Base-by-base conservation (phyloP, 1,139 yeast genomes). In the Lodderomyces theae region DNA sequence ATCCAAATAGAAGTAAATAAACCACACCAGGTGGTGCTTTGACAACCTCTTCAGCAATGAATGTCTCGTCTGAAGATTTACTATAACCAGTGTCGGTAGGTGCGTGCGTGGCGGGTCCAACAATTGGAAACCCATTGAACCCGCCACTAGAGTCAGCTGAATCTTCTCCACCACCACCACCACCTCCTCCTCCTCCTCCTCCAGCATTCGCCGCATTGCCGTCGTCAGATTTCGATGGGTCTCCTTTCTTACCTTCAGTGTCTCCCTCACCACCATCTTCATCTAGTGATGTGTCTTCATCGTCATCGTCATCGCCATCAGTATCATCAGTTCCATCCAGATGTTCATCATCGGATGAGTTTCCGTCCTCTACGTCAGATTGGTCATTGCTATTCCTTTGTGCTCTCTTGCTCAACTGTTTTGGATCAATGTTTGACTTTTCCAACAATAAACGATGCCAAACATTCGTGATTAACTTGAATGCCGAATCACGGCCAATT, bases 11-110 rank as follows among this genome's bases (percentile, higher is more conserved):
- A 19, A 90, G 51, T 34, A 69, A 68, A 52, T 69, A 89, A 0
- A 88, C 78, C 0, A 82, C 86, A 2, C 97, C 97, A 18, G 89
- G 54, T 0, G 98, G 97, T 0, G 90, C 96, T 38, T 69, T 62
- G 34, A 86, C 59, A 0, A 66, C 64, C 29, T 82, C 88, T 24
- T 83, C 85, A 8, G 73, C 60, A 36, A 90, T 72, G 36, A 80
- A 70, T 2, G 79, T 78, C 45, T 90, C 96, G 17, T 72, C 74
- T 2, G 79, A 58, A 25, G 74, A 78, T 42, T 78, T 73, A 5
- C 67, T 67, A 55, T 80, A 80, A 8, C 61, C 67, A 28, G 56
- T 51, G 1, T 57, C 58, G 0, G 74, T 69, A 2, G 74, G 64
- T 2, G 55, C 59, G 46, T 72, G 77, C 1, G 65, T 56, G 23